Evolutionary conservation across 1,139 yeast species (phyloP).

Genomic region (Kodamaea sp.): DNA sequence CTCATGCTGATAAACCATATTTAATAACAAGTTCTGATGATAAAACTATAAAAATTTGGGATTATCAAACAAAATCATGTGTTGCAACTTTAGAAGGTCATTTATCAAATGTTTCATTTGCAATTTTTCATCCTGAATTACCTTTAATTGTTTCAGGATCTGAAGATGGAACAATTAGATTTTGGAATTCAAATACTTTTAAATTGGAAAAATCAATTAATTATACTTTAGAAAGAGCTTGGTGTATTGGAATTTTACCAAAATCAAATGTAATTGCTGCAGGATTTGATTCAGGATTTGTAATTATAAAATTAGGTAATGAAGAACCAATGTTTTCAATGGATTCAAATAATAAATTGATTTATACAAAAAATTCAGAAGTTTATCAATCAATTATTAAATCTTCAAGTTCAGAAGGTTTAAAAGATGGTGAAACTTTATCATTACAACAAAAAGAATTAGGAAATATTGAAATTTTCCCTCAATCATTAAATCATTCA

Average conservation of each 20-base stretch:
- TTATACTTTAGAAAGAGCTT: constrained; percentile 89
- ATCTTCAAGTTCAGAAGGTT: constrained; percentile 56
- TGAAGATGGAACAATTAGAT: constrained; percentile 74
- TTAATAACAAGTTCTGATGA: constrained; percentile 92
- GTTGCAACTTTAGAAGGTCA: constrained; percentile 95
- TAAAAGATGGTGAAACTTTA: constrained; percentile 77
- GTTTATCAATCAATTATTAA: constrained; percentile 81
- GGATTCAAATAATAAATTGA: constrained; percentile 88
- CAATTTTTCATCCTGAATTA: constrained; percentile 93
- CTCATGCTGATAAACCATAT: constrained; percentile 95
- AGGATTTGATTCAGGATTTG: constrained; percentile 94
- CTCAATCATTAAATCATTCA: constrained; percentile 81
- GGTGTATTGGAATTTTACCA: constrained; percentile 86
- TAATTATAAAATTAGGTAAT: constrained; percentile 81
- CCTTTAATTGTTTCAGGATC: constrained; percentile 84
- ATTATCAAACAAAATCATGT: constrained; percentile 93
- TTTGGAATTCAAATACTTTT: constrained; percentile 79
- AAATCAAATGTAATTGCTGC: constrained; percentile 79
- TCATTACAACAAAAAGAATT: constrained; percentile 80
- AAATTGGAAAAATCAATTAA: constrained; percentile 86
- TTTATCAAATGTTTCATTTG: constrained; percentile 90
- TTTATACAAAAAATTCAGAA: constrained; percentile 89
- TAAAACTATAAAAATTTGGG: constrained; percentile 89
- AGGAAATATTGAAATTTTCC: constrained; percentile 90
- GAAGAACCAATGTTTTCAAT: constrained; percentile 92